These are phyloP conservation scores for Pseudovirgaria hyperparasitica DNA, from an alignment of 2,329 filamentous ascomycete genomes.

Conservation along the genomic window DNA sequence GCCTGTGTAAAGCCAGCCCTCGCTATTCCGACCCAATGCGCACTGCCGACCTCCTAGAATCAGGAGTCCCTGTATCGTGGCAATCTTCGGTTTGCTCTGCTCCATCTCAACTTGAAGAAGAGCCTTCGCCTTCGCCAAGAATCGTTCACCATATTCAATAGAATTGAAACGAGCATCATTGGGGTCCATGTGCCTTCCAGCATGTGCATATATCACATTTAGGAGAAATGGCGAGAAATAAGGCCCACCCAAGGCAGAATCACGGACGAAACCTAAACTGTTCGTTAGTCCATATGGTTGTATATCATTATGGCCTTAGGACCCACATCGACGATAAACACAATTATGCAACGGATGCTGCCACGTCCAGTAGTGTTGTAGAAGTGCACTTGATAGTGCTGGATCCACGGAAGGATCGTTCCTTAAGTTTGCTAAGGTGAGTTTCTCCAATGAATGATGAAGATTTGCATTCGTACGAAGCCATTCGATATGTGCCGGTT, in stretches of 20 bases:
- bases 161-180: slow-evolving; percentile 5
- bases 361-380: slow-evolving; percentile 11
- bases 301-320: background rate
- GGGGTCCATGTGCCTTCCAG: slow-evolving; percentile 8
- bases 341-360: slow-evolving; percentile 11
- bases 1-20: slow-evolving; percentile 12
- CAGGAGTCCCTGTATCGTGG: slow-evolving; percentile 10
- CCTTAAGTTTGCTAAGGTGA: no score
- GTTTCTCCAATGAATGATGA: no score
- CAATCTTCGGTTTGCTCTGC: slow-evolving; percentile 7
- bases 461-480: no score
- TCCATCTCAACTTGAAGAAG: slow-evolving; percentile 8
- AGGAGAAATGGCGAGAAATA: slow-evolving; percentile 11
- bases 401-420: slow-evolving; percentile 1
- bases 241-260: slow-evolving; percentile 9
- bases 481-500: no score
- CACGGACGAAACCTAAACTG: slow-evolving; percentile 9
- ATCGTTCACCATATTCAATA: slow-evolving; percentile 7
- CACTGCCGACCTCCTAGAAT: slow-evolving; percentile 11
- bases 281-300: background rate
- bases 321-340: slow-evolving; percentile 8
- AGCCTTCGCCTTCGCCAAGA: slow-evolving; percentile 7
- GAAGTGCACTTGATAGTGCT: slow-evolving; percentile 1
- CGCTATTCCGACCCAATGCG: slow-evolving; percentile 9
- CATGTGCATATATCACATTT: slow-evolving; percentile 10